Evolutionary conservation across 148 eudicot species (phyloP), one percentile per base, ranked within the genome.

Genomic region (Vaccinium myrtillus): DNA sequence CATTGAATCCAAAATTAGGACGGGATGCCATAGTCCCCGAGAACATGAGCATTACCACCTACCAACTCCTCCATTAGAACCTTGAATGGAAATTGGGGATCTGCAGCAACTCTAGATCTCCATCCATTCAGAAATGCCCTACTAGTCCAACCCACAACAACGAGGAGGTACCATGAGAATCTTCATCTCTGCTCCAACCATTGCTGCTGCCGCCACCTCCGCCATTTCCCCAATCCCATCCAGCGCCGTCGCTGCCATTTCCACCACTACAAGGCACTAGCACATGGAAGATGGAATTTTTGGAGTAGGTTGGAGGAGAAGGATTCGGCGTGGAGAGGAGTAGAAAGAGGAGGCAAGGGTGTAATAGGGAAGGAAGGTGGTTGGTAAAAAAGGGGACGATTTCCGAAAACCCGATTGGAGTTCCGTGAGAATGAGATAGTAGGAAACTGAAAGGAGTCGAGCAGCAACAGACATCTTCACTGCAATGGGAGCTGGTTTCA

Each of bases 11-110:
- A 36, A 97, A 97, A 88, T 97, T 97, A 2, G 99, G 98, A 10
- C 98, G 93, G 0, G 98, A 91, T 0, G 99, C 98, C 99, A 97
- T 97, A n/a, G 85, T 97, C 99, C 1, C 98, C 98, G 8, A 94
- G 51, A 7, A 93, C 95, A 50, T 94, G 90, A 5, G 99, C 90
- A 25, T 81, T 94, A 1, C 94, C 98, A 0, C 99, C 98, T 0
- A 97, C 99, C 1, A 97, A 56, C 63, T 97, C 98, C 82, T 97
- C 99, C 99, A 95, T 97, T 5, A 97, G 81, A 21, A 95, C 99
- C 85, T 97, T 97, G 89, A 97, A 97, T 0, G 99, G 98, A 73
- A 97, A 97, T 79, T 97, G 98, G 49, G 98, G 98, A 84, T 97
- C 99, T 0, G 98, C 98, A 0, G 95, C 90, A 39, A 95, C 99